Evolutionary conservation across 2,329 filamentous ascomycete species (phyloP).

Genomic region (Venturia asperata): DNA sequence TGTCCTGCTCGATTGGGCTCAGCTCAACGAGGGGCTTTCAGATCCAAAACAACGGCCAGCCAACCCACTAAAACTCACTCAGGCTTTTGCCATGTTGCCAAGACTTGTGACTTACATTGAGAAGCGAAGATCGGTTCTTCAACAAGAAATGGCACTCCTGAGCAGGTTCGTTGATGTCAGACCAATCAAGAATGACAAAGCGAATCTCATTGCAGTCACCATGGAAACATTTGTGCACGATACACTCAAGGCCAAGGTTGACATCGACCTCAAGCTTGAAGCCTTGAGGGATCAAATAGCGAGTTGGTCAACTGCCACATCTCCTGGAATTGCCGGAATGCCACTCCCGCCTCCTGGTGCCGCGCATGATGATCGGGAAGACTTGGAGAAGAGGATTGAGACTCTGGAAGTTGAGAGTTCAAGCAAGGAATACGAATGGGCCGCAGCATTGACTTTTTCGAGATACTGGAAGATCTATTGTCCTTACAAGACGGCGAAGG

Average conservation of each 20-base stretch:
- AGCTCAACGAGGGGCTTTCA: background rate
- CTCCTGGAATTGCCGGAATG: conserved; percentile 2
- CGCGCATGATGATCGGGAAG: background rate
- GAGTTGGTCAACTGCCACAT: background rate
- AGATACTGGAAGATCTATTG: conserved; percentile 6
- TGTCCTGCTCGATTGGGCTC: background rate
- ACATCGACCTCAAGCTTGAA: background rate
- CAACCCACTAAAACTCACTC: background rate
- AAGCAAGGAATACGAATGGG: background rate
- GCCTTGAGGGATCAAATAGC: background rate
- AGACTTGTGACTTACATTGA: background rate
- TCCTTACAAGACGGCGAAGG: background rate
- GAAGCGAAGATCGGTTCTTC: background rate
- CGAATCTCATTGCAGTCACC: background rate
- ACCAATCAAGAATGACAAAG: conserved; percentile 1
- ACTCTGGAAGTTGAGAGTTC: background rate
- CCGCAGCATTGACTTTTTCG: background rate
- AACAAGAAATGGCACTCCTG: background rate
- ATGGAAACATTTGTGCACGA: background rate
- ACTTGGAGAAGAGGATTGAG: background rate
- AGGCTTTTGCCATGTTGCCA: background rate
- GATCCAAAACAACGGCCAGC: background rate
- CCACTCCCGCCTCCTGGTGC: background rate
- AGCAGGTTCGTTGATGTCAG: background rate
- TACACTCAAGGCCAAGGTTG: background rate